Evolutionary conservation across 2,329 filamentous ascomycete species (phyloP).

Genomic region (Sporothrix globosa): DNA sequence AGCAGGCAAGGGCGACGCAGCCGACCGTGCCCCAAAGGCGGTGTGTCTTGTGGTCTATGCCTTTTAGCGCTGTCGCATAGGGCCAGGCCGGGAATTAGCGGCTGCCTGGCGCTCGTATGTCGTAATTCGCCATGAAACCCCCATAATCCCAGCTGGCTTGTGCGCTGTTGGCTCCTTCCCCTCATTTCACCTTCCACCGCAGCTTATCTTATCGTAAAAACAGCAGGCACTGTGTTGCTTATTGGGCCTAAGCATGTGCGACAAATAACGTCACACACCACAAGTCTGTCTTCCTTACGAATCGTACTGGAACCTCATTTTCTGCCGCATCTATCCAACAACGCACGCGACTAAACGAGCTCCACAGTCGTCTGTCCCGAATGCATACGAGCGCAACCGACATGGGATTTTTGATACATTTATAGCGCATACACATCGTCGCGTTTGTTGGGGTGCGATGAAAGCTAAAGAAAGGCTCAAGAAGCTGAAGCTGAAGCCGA

Average conservation of each 20-base stretch:
- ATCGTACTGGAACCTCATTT: not conserved
- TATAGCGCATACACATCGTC: conserved; percentile 16
- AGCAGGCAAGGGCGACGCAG: conserved; percentile 25
- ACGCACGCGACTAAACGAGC: not conserved
- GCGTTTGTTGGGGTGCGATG: conserved; percentile 13
- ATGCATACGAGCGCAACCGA: not conserved
- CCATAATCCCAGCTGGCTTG: not conserved
- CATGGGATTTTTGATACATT: not conserved
- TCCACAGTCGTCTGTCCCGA: too few relatives aligned
- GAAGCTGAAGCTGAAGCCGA: not conserved
- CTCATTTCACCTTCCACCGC: not conserved
- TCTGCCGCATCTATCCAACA: not conserved
- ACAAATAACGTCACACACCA: conserved; percentile 20
- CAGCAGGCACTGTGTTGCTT: not conserved
- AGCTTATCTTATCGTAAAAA: conserved; percentile 28
- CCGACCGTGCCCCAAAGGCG: conserved; percentile 22
- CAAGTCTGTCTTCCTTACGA: too few relatives aligned
- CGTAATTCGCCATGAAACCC: not conserved
- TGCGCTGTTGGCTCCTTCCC: conserved; percentile 5
- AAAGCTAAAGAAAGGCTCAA: not conserved
- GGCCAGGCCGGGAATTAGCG: not conserved
- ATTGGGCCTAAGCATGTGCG: conserved; percentile 13
- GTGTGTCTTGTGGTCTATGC: conserved; percentile 12
- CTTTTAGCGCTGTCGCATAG: conserved; percentile 12
- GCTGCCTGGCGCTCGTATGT: conserved; percentile 21